A percentile compares a stretch with the other conserved stretches of the same genome.
Evolutionary conservation across 1,284 basidiomycete genomes (phyloP).

Genomic region (Naganishia cerealis): DNA sequence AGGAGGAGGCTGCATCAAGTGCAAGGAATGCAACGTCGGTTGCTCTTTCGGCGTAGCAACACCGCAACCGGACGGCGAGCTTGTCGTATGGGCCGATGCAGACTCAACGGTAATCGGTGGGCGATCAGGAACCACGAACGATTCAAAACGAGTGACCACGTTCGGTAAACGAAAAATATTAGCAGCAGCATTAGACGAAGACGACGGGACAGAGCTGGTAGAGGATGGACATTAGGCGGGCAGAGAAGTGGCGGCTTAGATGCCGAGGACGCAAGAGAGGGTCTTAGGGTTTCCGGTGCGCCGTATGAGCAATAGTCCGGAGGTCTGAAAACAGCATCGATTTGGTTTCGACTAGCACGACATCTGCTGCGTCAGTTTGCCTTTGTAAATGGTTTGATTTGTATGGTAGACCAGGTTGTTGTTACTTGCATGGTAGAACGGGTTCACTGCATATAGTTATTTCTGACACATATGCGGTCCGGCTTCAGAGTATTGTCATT

Average conservation of each 20-base stretch:
- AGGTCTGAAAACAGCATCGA: not conserved
- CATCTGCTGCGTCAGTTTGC: not conserved
- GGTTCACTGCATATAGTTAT: not conserved
- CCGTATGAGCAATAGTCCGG: not conserved
- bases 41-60: conserved; percentile 24
- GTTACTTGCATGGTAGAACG: not conserved
- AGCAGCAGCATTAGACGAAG: conserved; percentile 11
- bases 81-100: conserved; percentile 23
- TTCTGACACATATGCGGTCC: no score
- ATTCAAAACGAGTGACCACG: conserved; percentile 2
- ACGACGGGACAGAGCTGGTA: not conserved
- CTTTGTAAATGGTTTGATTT: not conserved
- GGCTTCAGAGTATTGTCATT: no score
- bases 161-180: conserved; percentile 7
- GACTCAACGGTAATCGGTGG: conserved; percentile 17
- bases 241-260: not conserved
- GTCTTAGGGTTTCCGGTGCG: not conserved
- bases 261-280: not conserved
- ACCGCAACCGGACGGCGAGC: conserved; percentile 14
- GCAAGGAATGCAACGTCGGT: conserved; percentile 26
- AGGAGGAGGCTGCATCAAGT: conserved; percentile 25
- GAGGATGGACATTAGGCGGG: not conserved
- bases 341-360: not conserved
- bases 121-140: conserved; percentile 1
- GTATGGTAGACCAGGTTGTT: not conserved